Conservation (phyloP, 1,139 yeast species). For the Geotrichum klebahnii region DNA sequence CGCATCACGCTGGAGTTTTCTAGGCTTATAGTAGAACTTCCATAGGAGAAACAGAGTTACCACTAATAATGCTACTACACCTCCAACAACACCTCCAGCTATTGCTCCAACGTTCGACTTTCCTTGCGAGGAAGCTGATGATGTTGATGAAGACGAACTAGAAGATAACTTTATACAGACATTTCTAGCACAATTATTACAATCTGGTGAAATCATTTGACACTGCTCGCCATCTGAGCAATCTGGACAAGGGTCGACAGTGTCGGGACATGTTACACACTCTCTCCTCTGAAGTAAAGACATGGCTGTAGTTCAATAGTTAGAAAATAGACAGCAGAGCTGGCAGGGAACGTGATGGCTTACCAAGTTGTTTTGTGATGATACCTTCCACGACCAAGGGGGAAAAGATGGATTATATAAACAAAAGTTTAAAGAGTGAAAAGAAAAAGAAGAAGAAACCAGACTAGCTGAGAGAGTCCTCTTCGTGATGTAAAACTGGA, state of each 20-base stretch:
- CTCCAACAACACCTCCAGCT: conserved; percentile 42
- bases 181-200: conserved; percentile 33
- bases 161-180: conserved; percentile 25
- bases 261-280: conserved; percentile 19
- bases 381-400: too few species aligned
- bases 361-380: too few species aligned
- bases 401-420: too few species aligned
- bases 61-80: conserved; percentile 33
- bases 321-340: too few species aligned
- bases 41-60: conserved; percentile 33
- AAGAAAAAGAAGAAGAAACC: too few species aligned
- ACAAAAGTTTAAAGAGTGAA: too few species aligned
- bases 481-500: too few species aligned
- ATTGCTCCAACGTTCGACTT: conserved; percentile 35
- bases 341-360: too few species aligned
- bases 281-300: conserved; percentile 1
- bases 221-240: conserved; percentile 34
- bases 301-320: too few species aligned
- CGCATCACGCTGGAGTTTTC: conserved; percentile 19
- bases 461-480: too few species aligned
- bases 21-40: conserved; percentile 31
- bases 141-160: conserved; percentile 16
- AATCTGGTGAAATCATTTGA: conserved; percentile 34
- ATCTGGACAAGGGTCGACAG: conserved; percentile 30
- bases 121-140: conserved; percentile 3